phyloP scores from a whole-genome alignment of 2,329 filamentous ascomycete species.

The Ophiostoma sp. region DNA sequence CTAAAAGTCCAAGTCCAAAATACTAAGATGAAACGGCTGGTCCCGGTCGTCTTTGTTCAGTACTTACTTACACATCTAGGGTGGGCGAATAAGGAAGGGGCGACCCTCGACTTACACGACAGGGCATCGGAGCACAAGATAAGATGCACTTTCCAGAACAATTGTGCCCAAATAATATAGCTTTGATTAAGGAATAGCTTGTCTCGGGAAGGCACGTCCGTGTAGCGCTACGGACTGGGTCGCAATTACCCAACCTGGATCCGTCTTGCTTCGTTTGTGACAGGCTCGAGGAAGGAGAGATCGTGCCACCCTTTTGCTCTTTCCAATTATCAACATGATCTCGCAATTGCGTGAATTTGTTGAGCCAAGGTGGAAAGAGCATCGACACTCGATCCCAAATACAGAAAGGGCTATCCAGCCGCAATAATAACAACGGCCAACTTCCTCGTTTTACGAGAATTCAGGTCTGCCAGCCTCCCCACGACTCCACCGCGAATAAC shows the following conservation, averaged over 20 bases:
- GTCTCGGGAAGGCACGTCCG: neutral
- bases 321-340: neutral
- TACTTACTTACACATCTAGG: slow-evolving; percentile 8
- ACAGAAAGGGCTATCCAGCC: neutral
- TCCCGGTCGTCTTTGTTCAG: slow-evolving; percentile 10
- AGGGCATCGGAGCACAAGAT: neutral
- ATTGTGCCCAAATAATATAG: neutral
- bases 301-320: neutral
- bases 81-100: neutral
- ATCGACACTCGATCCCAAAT: neutral
- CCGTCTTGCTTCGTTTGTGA: slow-evolving; percentile 5
- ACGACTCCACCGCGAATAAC: slow-evolving; percentile 24
- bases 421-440: neutral
- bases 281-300: neutral
- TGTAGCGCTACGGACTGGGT: neutral
- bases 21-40: neutral
- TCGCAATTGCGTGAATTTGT: neutral
- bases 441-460: neutral
- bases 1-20: neutral
- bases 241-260: neutral
- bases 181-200: neutral
- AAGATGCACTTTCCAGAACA: neutral
- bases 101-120: neutral
- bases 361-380: neutral
- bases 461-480: slow-evolving; percentile 19